These are phyloP conservation scores for Citrus sp. DNA, from an alignment of 345 rosid genomes.

Conservation along the genomic window DNA sequence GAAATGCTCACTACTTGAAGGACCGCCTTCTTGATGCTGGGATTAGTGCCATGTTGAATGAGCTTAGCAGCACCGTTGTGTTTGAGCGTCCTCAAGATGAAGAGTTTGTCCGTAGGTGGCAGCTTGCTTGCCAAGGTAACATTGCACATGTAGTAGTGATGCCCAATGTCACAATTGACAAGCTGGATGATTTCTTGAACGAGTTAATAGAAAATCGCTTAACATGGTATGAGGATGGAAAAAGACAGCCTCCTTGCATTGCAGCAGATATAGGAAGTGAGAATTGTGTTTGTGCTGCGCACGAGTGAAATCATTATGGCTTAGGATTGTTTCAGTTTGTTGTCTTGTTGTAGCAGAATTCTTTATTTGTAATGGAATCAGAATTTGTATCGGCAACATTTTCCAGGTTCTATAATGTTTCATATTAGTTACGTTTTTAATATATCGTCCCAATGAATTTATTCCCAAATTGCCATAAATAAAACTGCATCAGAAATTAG, in stretches of 20 bases:
- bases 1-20: slow-evolving; percentile 88
- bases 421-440: neutral
- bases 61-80: slow-evolving; percentile 92
- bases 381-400: slow-evolving; percentile 1
- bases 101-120: slow-evolving; percentile 90
- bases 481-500: neutral
- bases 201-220: slow-evolving; percentile 55
- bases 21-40: slow-evolving; percentile 61
- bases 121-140: slow-evolving; percentile 86
- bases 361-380: slow-evolving; percentile 9
- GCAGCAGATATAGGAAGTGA: slow-evolving; percentile 59
- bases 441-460: too few species aligned
- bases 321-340: neutral
- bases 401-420: neutral
- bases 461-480: neutral
- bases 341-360: slow-evolving; percentile 15
- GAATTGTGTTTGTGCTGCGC: slow-evolving; percentile 65
- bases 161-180: slow-evolving; percentile 82
- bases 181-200: slow-evolving; percentile 67
- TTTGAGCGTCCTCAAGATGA: slow-evolving; percentile 90
- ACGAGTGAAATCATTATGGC: slow-evolving; percentile 37
- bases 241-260: slow-evolving; percentile 52
- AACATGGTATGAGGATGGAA: slow-evolving; percentile 56
- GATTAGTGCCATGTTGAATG: slow-evolving; percentile 88
- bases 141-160: slow-evolving; percentile 93